phyloP scores from a whole-genome alignment of 495 filamentous ascomycete genomes.

The Neurospora discreta region DNA sequence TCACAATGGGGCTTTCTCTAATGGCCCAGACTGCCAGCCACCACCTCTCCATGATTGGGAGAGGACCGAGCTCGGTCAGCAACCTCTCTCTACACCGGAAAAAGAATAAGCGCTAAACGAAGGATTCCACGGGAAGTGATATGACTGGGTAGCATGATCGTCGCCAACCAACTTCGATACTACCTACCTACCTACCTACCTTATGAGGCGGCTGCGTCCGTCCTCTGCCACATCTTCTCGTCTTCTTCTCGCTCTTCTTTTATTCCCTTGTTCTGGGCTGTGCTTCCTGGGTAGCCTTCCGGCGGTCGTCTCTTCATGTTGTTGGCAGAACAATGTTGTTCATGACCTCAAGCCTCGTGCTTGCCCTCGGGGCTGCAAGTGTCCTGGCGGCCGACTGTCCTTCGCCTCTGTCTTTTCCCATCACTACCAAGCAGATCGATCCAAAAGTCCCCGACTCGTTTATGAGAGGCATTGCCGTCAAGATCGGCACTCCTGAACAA shows the following conservation, averaged over 20 bases:
- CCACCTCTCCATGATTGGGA: background rate
- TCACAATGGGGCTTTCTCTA: background rate
- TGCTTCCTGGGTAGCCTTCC: too few relatives aligned
- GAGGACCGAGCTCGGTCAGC: background rate
- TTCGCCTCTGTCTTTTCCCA: conserved; percentile 8
- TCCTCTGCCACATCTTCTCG: background rate
- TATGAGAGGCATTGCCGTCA: conserved; percentile 12
- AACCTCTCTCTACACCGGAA: too few relatives aligned
- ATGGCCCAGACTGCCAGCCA: background rate
- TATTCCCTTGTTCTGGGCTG: background rate
- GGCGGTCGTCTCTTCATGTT: background rate
- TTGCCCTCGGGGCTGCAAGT: background rate
- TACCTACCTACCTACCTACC: too few relatives aligned
- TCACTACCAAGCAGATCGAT: conserved; percentile 10
- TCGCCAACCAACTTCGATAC: background rate
- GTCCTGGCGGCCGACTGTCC: background rate
- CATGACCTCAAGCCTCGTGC: background rate
- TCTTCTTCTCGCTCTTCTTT: background rate
- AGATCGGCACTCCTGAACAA: conserved; percentile 12
- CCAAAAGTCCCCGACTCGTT: conserved; percentile 8
- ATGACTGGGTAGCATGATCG: background rate
- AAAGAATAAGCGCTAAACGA: background rate
- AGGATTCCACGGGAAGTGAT: background rate
- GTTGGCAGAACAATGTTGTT: background rate
- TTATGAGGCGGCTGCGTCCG: background rate